Evolutionary conservation across 805 yeast genomes (phyloP).

Genomic region (Sugiyamaella qingdaonensis): DNA sequence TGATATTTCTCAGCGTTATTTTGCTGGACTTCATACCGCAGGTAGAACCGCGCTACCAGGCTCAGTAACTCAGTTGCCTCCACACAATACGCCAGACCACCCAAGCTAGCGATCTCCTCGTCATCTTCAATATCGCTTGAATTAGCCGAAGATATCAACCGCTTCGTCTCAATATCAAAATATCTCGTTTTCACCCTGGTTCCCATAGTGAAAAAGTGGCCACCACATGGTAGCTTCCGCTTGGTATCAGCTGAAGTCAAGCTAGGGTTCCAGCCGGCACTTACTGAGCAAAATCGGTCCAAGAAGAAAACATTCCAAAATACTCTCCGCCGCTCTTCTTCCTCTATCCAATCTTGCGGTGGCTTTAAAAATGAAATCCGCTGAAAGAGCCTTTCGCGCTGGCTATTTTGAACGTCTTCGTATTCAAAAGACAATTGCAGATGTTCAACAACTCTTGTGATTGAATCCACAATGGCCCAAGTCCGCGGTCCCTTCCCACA

Average conservation of each 20-base stretch:
- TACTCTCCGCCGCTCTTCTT: conserved; percentile 17
- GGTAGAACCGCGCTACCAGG: conserved; percentile 10
- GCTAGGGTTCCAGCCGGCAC: conserved; percentile 20
- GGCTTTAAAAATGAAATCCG: conserved; percentile 13
- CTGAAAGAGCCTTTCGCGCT: conserved; percentile 8
- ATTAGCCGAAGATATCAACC: background rate
- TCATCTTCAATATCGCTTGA: conserved; percentile 7
- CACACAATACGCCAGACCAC: conserved; percentile 16
- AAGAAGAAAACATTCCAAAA: conserved; percentile 16
- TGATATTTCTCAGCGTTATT: conserved; percentile 7
- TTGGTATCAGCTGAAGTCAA: conserved; percentile 12
- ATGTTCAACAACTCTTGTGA: conserved; percentile 18
- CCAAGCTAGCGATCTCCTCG: conserved; percentile 8
- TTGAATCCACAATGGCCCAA: conserved; percentile 19
- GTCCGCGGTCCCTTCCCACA: conserved; percentile 19
- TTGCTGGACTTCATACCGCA: conserved; percentile 5
- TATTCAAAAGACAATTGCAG: conserved; percentile 17
- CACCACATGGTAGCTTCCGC: conserved; percentile 17
- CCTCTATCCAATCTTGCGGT: conserved; percentile 11
- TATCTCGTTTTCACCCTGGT: conserved; percentile 8
- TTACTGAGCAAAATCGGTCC: conserved; percentile 18
- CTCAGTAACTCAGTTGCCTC: conserved; percentile 18
- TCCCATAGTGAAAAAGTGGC: conserved; percentile 7
- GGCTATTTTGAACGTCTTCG: conserved; percentile 12
- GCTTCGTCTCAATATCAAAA: conserved; percentile 5